Percentiles rank a stretch among this genome's conserved stretches.
These are phyloP conservation scores for Fusarium liriodendri DNA, from an alignment of 2,329 filamentous ascomycete species.

Conservation along the genomic window DNA sequence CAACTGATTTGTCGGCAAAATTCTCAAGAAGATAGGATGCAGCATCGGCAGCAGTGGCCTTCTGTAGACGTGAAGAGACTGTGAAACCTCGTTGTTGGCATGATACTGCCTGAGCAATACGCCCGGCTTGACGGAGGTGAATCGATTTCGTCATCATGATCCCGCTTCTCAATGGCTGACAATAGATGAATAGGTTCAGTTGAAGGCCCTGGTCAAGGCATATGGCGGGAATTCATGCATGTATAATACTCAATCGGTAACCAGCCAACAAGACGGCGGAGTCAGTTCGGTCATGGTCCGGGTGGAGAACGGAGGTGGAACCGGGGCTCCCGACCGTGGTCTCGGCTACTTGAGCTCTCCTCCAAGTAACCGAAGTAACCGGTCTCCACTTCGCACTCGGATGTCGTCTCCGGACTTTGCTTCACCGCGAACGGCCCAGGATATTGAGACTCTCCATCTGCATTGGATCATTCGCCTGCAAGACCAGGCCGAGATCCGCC, in stretches of 20 bases:
- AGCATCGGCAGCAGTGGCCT: conserved; percentile 43
- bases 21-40: conserved; percentile 47
- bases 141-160: background rate
- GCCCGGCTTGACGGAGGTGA: conserved; percentile 13
- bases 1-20: conserved; percentile 43
- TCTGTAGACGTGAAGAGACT: conserved; percentile 8
- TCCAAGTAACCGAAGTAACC: conserved; percentile 27
- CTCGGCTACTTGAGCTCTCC: conserved; percentile 12
- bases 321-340: background rate
- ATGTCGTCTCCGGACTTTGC: background rate
- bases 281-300: background rate
- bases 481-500: conserved; percentile 48
- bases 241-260: background rate
- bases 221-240: background rate
- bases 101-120: conserved; percentile 11
- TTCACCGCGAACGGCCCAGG: conserved; percentile 43
- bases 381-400: background rate
- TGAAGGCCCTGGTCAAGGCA: background rate
- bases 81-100: conserved; percentile 26
- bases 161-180: background rate
- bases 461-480: conserved; percentile 47
- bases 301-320: conserved; percentile 15
- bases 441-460: conserved; percentile 46
- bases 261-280: background rate
- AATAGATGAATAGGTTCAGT: background rate